Evolutionary conservation across 2,329 filamentous ascomycete species (phyloP), one percentile per base, ranked within the genome.

Genomic region (Acarospora socialis): DNA sequence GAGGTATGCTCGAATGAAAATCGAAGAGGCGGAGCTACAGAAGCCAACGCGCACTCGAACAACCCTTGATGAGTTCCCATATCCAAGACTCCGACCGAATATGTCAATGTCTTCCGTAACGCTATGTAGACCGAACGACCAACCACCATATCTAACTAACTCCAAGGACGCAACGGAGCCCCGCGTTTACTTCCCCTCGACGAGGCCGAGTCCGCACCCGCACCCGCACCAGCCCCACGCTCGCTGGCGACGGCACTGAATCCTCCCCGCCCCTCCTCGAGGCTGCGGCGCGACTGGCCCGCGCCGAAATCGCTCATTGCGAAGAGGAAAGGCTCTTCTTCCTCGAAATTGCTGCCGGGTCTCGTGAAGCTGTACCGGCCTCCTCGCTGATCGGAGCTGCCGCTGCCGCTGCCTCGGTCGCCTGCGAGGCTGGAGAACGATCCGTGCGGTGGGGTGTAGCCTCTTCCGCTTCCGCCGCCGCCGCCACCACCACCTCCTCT

Each of bases 261-360:
- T 17, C 54, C 52, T 3, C 57, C 53, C 25, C 58, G 51, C 1
- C 52, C 55, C 39, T 75, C 71, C 42, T 77, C 72, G 5, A 75
- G 50, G 42, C 69, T 76, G 39, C 68, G 62, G 39, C 71, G 59
- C 26, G 65, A 65, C 27, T 55, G 38, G 7, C 21, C 46, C 12
- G 67, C 60, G 42, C 73, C 73, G 48, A 81, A 68, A 51, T 82
- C 77, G 21, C 73, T 79, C 63, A 82, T 72, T 40, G 77, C 73
- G 51, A 82, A 82, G 7, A 82, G 61, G 7, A 82, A 52, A 0
- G 73, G 74, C 46, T 82, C 77, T 33, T 80, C 77, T 37, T 78
- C 73, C 15, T 70, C 63, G 6, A 57, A 53, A 0, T 50, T 48
- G 5, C 49, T 53, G 10, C 49, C 43, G 14, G 57, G 54, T 23